Percentiles rank a stretch among this genome's conserved stretches.
Evolutionary conservation across 345 rosid genomes (phyloP).

Genomic region (Microcos paniculata): DNA sequence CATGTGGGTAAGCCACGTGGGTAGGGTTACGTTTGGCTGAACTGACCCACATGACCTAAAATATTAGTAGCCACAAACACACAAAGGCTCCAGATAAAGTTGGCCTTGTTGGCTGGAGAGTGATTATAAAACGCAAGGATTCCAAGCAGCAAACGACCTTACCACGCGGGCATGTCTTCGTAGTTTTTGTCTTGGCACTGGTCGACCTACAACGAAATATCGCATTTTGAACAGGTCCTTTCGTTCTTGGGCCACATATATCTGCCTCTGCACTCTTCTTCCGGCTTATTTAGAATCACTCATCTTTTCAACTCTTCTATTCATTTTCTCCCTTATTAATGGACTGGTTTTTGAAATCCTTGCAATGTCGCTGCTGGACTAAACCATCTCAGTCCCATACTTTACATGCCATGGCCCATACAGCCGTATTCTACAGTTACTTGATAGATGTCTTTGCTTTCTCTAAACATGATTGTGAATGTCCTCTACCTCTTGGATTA

Average conservation of each 20-base stretch:
- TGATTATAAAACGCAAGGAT: neutral
- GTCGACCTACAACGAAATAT: neutral
- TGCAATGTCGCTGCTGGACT: neutral
- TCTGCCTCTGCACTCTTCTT: neutral
- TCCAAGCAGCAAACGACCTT: neutral
- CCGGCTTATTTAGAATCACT: neutral
- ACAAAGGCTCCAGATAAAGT: neutral
- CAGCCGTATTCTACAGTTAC: neutral
- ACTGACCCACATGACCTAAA: neutral
- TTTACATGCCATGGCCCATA: neutral
- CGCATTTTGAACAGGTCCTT: neutral
- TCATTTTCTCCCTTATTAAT: neutral
- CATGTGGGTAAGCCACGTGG: neutral
- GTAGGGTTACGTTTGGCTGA: neutral
- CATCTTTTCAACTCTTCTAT: neutral
- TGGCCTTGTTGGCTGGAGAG: neutral
- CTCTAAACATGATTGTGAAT: neutral
- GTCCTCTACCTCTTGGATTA: no score
- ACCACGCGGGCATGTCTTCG: neutral
- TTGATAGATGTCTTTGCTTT: neutral
- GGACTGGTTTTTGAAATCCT: neutral
- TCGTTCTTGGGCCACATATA: conserved; percentile 1
- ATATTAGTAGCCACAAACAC: neutral
- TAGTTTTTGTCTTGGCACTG: neutral
- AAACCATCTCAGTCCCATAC: neutral